These are phyloP conservation scores for Choiromyces venosus DNA, from an alignment of 495 filamentous ascomycete species.

Conservation along the genomic window DNA sequence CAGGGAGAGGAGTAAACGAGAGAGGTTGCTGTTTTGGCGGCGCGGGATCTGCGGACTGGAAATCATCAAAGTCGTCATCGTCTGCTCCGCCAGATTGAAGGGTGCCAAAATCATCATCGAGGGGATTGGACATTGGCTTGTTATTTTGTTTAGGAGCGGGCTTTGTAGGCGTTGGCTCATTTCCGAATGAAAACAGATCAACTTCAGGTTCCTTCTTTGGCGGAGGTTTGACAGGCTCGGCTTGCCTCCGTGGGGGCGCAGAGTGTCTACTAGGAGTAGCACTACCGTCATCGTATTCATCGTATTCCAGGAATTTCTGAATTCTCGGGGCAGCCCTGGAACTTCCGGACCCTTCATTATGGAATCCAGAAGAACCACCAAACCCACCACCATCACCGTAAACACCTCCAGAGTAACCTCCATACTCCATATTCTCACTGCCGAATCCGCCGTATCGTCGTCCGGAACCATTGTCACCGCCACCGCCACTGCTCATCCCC, in stretches of 20 bases:
- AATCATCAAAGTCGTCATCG: slow-evolving; percentile 97
- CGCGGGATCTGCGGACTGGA: slow-evolving; percentile 80
- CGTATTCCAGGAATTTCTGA: slow-evolving; percentile 92
- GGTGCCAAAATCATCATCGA: slow-evolving; percentile 53
- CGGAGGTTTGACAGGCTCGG: slow-evolving; percentile 48
- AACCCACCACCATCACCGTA: slow-evolving; percentile 93
- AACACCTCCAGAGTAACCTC: slow-evolving; percentile 77
- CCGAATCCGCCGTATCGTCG: slow-evolving; percentile 85
- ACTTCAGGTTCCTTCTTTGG: slow-evolving; percentile 74
- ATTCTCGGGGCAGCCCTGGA: slow-evolving; percentile 46
- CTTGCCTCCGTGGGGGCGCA: slow-evolving; percentile 44
- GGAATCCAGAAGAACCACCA: slow-evolving; percentile 64
- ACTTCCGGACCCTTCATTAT: slow-evolving; percentile 47
- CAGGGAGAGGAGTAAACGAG: slow-evolving; percentile 43
- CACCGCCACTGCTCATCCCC: slow-evolving; percentile 45
- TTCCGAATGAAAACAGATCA: slow-evolving; percentile 86
- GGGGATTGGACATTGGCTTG: slow-evolving; percentile 47
- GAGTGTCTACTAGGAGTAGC: slow-evolving; percentile 24
- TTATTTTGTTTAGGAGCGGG: slow-evolving; percentile 47
- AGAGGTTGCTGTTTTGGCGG: slow-evolving; percentile 44
- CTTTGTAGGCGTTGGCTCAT: slow-evolving; percentile 52
- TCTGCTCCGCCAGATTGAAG: slow-evolving; percentile 54
- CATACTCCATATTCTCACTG: slow-evolving; percentile 65
- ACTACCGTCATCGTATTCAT: slow-evolving; percentile 83
- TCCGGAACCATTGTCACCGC: slow-evolving; percentile 29